Percentiles rank a stretch among this genome's conserved stretches.
Evolutionary conservation across 78 protist species (phyloP).

Genomic region (Planoprotostelium fungivorum): DNA sequence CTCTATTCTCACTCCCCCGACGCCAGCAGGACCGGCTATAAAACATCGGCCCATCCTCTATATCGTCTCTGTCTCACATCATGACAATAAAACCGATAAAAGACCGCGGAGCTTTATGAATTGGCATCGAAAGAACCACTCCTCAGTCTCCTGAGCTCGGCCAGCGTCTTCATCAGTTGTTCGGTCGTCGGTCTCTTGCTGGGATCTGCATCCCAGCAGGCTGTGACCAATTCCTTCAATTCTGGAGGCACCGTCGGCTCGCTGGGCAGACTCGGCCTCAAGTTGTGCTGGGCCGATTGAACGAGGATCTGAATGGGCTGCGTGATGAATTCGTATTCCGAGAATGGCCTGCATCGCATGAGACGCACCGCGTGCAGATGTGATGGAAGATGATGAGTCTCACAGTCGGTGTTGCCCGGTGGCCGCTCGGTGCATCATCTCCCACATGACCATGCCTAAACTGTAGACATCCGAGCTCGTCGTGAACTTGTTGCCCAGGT

Average conservation of each 20-base stretch:
- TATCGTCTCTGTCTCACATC: too few species aligned
- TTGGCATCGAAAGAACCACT: background rate
- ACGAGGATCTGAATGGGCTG: background rate
- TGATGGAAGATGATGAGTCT: background rate
- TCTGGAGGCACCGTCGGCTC: background rate
- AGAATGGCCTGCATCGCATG: background rate
- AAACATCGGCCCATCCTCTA: too few species aligned
- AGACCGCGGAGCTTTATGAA: too few species aligned
- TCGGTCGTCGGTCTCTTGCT: background rate
- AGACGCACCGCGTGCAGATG: too few species aligned
- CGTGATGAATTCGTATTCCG: background rate
- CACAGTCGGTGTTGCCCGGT: constrained; percentile 26
- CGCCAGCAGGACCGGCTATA: too few species aligned
- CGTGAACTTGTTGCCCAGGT: constrained; percentile 45
- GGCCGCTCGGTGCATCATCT: constrained; percentile 46
- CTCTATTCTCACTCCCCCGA: too few species aligned
- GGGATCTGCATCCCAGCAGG: background rate
- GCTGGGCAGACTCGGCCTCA: background rate
- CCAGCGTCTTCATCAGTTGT: background rate
- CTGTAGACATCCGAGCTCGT: constrained; percentile 40
- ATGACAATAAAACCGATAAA: too few species aligned
- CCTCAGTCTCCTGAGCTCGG: background rate
- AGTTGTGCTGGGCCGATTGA: background rate
- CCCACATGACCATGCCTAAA: constrained; percentile 60
- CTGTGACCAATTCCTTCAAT: background rate